These are phyloP conservation scores for Forsythia suspensa DNA, from an alignment of 257 asterid genomes.

Conservation along the genomic window DNA sequence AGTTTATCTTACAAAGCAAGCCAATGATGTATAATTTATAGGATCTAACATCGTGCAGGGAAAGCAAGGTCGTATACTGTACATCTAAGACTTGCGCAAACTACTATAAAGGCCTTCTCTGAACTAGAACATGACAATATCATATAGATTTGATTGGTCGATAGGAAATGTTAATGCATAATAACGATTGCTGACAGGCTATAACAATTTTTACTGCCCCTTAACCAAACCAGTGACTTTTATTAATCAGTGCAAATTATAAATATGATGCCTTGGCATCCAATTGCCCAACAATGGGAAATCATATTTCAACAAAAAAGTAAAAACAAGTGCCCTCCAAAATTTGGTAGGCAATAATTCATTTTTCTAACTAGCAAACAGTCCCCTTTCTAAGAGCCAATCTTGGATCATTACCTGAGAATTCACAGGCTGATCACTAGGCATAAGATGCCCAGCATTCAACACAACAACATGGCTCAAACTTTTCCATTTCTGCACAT, in stretches of 20 bases:
- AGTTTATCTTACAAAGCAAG: not conserved
- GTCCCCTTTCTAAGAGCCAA: conserved; percentile 72
- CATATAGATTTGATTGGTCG: no score
- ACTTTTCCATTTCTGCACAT: conserved; percentile 67
- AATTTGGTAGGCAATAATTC: not conserved
- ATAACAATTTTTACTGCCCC: no score
- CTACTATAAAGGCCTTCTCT: not conserved
- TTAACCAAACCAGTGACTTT: not conserved
- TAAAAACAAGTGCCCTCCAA: not conserved
- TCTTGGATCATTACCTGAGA: conserved; percentile 78
- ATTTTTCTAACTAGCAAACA: conserved; percentile 38
- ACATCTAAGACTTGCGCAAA: not conserved
- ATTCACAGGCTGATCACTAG: conserved; percentile 74
- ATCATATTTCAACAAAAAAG: not conserved
- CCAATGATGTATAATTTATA: not conserved
- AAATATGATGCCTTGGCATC: conserved; percentile 12
- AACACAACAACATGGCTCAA: conserved; percentile 65
- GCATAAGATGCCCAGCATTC: conserved; percentile 89
- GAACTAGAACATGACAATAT: not conserved
- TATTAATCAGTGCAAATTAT: not conserved
- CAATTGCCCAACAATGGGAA: not conserved
- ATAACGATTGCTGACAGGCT: no score
- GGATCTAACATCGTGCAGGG: not conserved
- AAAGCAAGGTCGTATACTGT: not conserved
- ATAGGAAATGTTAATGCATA: no score